Percentiles rank a stretch among this genome's conserved stretches.
Conservation (phyloP, 208 protist genomes). For the Wallacemonas collosoma region DNA sequence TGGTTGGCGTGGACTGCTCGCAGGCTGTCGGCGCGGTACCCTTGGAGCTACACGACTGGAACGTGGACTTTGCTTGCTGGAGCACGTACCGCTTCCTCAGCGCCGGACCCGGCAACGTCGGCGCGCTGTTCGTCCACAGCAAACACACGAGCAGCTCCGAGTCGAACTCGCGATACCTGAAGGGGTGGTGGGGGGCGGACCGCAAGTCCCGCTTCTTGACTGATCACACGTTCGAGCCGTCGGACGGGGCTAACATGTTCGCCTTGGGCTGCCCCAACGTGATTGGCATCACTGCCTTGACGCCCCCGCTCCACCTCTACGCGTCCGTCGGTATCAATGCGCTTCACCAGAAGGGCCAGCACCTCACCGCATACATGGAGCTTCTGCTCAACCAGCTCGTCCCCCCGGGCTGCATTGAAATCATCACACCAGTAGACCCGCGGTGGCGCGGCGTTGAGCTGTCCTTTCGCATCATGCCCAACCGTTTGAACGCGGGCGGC, state of each 20-base stretch:
- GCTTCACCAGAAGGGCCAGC: constrained; percentile 81
- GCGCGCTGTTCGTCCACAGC: constrained; percentile 92
- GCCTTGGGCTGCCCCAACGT: constrained; percentile 82
- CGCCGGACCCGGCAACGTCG: constrained; percentile 89
- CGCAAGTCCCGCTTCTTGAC: constrained; percentile 73
- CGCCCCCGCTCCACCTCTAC: constrained; percentile 87
- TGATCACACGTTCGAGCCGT: constrained; percentile 57
- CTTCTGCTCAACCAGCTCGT: constrained; percentile 74
- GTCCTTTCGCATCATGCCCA: constrained; percentile 76
- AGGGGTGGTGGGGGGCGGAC: constrained; percentile 94
- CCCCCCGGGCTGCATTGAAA: constrained; percentile 54
- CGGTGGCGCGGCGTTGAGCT: constrained; percentile 88
- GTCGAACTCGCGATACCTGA: constrained; percentile 50
- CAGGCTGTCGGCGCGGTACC: constrained; percentile 95
- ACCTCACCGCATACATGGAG: constrained; percentile 93
- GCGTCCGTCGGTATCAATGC: constrained; percentile 68
- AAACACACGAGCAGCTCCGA: constrained; percentile 56
- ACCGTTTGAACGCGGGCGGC: constrained; percentile 32
- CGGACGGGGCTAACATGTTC: constrained; percentile 77
- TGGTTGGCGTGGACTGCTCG: constrained; percentile 94
- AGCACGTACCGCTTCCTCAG: constrained; percentile 98
- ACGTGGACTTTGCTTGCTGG: constrained; percentile 96
- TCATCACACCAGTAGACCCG: constrained; percentile 88
- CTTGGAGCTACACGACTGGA: constrained; percentile 95
- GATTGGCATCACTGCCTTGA: constrained; percentile 61